Percentiles rank a stretch among this genome's conserved stretches.
These are phyloP conservation scores for Pugionium cornutum DNA, from an alignment of 345 rosid species.

Conservation along the genomic window DNA sequence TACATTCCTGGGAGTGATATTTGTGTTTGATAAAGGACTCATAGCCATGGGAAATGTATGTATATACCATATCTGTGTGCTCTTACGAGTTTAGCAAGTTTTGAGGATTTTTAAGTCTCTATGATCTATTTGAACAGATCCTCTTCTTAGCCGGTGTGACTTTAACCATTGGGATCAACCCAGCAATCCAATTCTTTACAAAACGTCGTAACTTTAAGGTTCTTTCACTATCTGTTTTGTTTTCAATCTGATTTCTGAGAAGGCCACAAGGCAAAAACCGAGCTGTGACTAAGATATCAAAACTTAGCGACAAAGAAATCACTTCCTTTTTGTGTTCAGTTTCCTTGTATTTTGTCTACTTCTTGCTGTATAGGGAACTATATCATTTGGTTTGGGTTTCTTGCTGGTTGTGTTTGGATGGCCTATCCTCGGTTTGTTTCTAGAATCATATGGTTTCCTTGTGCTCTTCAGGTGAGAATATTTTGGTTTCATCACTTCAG, in stretches of 20 bases:
- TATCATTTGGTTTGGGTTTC: constrained; percentile 90
- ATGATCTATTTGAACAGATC: constrained; percentile 49
- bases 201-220: constrained; percentile 88
- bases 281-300: not conserved
- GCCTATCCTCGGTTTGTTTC: constrained; percentile 88
- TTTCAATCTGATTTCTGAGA: constrained; percentile 4
- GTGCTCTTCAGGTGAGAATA: constrained; percentile 77
- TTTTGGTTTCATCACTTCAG: not conserved
- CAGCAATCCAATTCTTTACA: constrained; percentile 90
- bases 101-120: not conserved
- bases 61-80: constrained; percentile 3
- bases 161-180: constrained; percentile 85
- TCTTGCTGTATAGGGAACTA: constrained; percentile 66
- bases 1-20: constrained; percentile 76
- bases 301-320: not conserved
- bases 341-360: not conserved
- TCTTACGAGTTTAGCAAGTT: constrained; percentile 5
- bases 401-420: constrained; percentile 84
- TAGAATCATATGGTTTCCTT: constrained; percentile 86
- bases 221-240: not conserved
- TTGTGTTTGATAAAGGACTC: constrained; percentile 91
- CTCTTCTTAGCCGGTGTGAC: constrained; percentile 92
- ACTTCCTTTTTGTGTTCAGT: not conserved
- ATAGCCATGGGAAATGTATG: constrained; percentile 99
- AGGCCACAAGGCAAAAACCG: not conserved